Conservation (phyloP, 495 filamentous ascomycete species). For the Xylaria scruposa region DNA sequence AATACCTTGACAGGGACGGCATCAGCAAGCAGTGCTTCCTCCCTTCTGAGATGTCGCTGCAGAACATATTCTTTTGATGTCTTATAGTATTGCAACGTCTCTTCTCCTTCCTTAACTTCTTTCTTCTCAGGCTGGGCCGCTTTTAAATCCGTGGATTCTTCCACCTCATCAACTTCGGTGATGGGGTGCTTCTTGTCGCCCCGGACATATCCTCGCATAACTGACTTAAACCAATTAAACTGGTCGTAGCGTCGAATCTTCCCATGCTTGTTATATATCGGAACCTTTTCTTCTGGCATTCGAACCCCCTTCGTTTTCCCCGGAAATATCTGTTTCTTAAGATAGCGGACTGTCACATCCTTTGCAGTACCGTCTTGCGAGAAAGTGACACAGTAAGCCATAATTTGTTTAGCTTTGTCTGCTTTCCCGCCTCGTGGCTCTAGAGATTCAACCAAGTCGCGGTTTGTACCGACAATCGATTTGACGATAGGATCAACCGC, state of each 20-base stretch:
- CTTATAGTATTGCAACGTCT: slow-evolving; percentile 85
- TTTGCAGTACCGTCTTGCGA: slow-evolving; percentile 88
- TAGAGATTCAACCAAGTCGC: slow-evolving; percentile 75
- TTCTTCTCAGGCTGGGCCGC: slow-evolving; percentile 74
- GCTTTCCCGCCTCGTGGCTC: slow-evolving; percentile 83
- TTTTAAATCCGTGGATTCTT: slow-evolving; percentile 77
- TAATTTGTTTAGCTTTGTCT: slow-evolving; percentile 85
- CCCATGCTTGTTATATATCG: slow-evolving; percentile 73
- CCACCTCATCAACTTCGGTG: slow-evolving; percentile 75
- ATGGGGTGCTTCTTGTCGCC: slow-evolving; percentile 54
- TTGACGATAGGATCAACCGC: slow-evolving; percentile 78
- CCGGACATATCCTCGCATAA: slow-evolving; percentile 76
- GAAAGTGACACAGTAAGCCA: slow-evolving; percentile 89
- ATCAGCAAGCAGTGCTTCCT: slow-evolving; percentile 81
- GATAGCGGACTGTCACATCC: slow-evolving; percentile 92
- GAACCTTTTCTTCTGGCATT: slow-evolving; percentile 75
- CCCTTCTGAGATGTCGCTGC: slow-evolving; percentile 85
- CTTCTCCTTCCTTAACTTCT: slow-evolving; percentile 73
- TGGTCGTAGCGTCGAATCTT: slow-evolving; percentile 74
- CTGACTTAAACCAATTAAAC: slow-evolving; percentile 85
- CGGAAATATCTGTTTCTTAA: slow-evolving; percentile 81
- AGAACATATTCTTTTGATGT: slow-evolving; percentile 84
- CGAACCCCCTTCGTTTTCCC: slow-evolving; percentile 90
- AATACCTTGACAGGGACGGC: slow-evolving; percentile 78
- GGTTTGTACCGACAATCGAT: slow-evolving; percentile 68